Evolutionary conservation across 345 rosid species (phyloP).

Genomic region (Populus pruinosa): DNA sequence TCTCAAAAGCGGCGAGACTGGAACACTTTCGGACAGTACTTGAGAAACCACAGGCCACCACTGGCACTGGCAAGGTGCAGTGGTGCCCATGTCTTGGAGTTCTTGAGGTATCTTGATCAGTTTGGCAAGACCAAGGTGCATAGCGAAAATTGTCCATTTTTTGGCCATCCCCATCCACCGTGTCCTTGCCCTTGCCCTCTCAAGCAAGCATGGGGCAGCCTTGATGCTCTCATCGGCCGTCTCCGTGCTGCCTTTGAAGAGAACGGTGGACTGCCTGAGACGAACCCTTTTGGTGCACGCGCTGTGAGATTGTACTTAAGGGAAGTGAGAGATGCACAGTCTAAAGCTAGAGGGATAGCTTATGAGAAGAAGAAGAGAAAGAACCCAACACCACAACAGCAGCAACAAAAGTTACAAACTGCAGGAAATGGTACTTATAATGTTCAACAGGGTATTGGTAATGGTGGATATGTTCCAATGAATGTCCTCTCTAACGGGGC

Average conservation of each 20-base stretch:
- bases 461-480: background rate
- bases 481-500: background rate
- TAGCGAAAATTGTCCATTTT: conserved; percentile 73
- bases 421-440: background rate
- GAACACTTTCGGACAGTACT: conserved; percentile 95
- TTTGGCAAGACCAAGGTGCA: conserved; percentile 96
- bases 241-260: conserved; percentile 95
- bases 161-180: conserved; percentile 87
- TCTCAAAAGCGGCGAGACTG: conserved; percentile 94
- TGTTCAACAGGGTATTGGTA: background rate
- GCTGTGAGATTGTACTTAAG: conserved; percentile 89
- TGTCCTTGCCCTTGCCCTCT: conserved; percentile 95
- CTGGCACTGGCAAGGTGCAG: conserved; percentile 80
- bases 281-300: conserved; percentile 88
- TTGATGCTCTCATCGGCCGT: conserved; percentile 91
- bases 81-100: conserved; percentile 93
- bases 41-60: conserved; percentile 88
- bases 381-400: conserved; percentile 47
- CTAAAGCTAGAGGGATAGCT: conserved; percentile 89
- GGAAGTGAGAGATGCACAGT: conserved; percentile 82
- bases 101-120: conserved; percentile 90
- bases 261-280: conserved; percentile 88
- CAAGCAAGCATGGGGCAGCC: conserved; percentile 97
- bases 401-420: background rate
- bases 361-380: conserved; percentile 88